These are phyloP conservation scores for Tilletia indica DNA, from an alignment of 1,284 basidiomycete species.

Conservation along the genomic window DNA sequence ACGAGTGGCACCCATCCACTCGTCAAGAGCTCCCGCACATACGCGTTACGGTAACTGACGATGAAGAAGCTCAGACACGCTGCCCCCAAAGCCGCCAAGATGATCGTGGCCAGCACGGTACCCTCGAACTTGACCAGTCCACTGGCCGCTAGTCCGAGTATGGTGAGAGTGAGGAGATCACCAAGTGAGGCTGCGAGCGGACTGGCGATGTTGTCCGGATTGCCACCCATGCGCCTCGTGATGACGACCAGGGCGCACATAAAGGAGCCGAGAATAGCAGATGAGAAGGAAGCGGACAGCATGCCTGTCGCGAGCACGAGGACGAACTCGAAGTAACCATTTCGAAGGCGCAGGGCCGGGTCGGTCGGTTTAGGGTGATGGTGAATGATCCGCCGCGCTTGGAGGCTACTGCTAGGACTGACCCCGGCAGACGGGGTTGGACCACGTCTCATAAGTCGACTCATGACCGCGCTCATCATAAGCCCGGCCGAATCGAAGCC, in stretches of 20 bases:
- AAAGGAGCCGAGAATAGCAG: slow-evolving; percentile 80
- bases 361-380: slow-evolving; percentile 47
- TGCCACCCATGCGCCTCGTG: slow-evolving; percentile 71
- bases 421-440: neutral
- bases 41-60: slow-evolving; percentile 65
- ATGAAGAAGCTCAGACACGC: slow-evolving; percentile 64
- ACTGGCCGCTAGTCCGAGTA: slow-evolving; percentile 55
- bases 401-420: neutral
- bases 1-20: slow-evolving; percentile 88
- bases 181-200: slow-evolving; percentile 89
- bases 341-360: slow-evolving; percentile 47
- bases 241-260: slow-evolving; percentile 83
- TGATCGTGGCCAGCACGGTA: slow-evolving; percentile 56
- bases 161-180: slow-evolving; percentile 75
- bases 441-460: neutral
- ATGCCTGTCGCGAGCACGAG: slow-evolving; percentile 86
- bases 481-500: neutral
- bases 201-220: slow-evolving; percentile 94
- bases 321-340: slow-evolving; percentile 64
- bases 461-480: neutral
- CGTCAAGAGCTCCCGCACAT: slow-evolving; percentile 70
- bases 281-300: slow-evolving; percentile 78
- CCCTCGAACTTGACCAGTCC: slow-evolving; percentile 55
- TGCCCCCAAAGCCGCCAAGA: slow-evolving; percentile 68
- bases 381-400: slow-evolving; percentile 47